Conservation (phyloP, 2,329 filamentous ascomycete genomes). For the Capronia epimyces region DNA sequence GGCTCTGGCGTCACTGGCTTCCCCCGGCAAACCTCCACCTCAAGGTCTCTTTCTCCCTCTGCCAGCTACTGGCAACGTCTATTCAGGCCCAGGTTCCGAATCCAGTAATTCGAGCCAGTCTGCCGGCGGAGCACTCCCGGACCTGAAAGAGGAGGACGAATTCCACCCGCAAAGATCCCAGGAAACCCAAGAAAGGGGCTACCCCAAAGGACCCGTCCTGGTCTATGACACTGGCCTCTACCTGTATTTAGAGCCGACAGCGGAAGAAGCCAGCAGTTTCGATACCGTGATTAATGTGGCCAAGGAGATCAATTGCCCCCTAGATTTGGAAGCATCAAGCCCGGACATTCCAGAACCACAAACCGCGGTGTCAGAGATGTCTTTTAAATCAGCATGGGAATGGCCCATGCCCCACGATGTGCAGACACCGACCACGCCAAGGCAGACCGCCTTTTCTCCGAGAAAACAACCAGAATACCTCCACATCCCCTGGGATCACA, state of each 20-base stretch:
- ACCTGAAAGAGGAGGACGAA: slow-evolving; percentile 49
- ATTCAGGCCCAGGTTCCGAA: slow-evolving; percentile 22
- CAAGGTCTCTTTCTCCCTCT: slow-evolving; percentile 45
- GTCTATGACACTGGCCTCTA: slow-evolving; percentile 59
- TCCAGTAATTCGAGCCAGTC: slow-evolving; percentile 24
- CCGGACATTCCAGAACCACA: slow-evolving; percentile 38
- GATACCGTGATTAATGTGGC: slow-evolving; percentile 62
- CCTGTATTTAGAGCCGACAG: slow-evolving; percentile 58
- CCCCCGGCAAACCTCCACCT: slow-evolving; percentile 45
- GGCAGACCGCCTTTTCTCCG: slow-evolving; percentile 12
- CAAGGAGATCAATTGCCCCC: slow-evolving; percentile 60
- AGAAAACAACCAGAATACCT: slow-evolving; percentile 53
- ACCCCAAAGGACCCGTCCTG: slow-evolving; percentile 59
- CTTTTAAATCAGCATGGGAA: slow-evolving; percentile 48
- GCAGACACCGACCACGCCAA: slow-evolving; percentile 25
- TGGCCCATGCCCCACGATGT: slow-evolving; percentile 34
- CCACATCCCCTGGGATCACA: slow-evolving; percentile 62
- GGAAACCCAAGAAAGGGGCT: slow-evolving; percentile 58
- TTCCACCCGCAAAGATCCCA: slow-evolving; percentile 50
- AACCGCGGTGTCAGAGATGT: slow-evolving; percentile 42
- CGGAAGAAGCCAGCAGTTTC: slow-evolving; percentile 54
- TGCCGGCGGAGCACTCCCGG: slow-evolving; percentile 36
- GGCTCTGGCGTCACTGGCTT: slow-evolving; percentile 51
- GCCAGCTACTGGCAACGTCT: slow-evolving; percentile 13
- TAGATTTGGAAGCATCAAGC: slow-evolving; percentile 36